Percentiles rank a stretch among this genome's conserved stretches.
Evolutionary conservation across 805 yeast genomes (phyloP).

Genomic region (Priceomyces fermenticarens): DNA sequence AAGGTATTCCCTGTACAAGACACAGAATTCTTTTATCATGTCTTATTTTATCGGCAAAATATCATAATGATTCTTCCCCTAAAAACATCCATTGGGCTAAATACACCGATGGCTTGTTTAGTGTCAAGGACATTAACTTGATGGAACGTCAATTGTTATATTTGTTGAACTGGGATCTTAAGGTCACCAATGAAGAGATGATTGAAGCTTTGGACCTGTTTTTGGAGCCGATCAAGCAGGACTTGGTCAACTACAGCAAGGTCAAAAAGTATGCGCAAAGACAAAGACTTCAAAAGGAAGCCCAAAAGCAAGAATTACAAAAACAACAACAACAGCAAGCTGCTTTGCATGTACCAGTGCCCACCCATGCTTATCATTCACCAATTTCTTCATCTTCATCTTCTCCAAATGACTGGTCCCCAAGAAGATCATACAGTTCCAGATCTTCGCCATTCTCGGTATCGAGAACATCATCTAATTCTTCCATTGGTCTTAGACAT

Average conservation of each 20-base stretch:
- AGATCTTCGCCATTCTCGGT: slow-evolving; percentile 5
- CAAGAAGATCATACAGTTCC: slow-evolving; percentile 5
- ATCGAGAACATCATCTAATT: slow-evolving; percentile 16
- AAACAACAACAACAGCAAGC: slow-evolving; percentile 5
- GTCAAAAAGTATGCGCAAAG: slow-evolving; percentile 28
- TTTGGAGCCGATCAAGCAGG: slow-evolving; percentile 50
- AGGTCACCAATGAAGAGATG: slow-evolving; percentile 45
- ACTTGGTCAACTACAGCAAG: slow-evolving; percentile 30
- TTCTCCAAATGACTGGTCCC: not conserved
- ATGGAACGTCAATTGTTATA: slow-evolving; percentile 77
- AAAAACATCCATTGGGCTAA: slow-evolving; percentile 77
- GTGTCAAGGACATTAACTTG: slow-evolving; percentile 64
- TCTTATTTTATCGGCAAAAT: slow-evolving; percentile 68
- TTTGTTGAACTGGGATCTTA: slow-evolving; percentile 68
- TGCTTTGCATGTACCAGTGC: slow-evolving; percentile 6
- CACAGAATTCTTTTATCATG: slow-evolving; percentile 77
- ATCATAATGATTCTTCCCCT: slow-evolving; percentile 76
- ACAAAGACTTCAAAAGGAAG: slow-evolving; percentile 16
- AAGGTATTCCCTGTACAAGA: slow-evolving; percentile 75
- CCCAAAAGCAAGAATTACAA: slow-evolving; percentile 11
- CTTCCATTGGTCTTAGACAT: slow-evolving; percentile 12
- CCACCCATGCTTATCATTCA: not conserved
- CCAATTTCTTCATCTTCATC: slow-evolving; percentile 1
- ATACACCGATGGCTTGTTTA: slow-evolving; percentile 72
- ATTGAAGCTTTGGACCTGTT: slow-evolving; percentile 38